Conservation (phyloP, 1,139 yeast species). For the Kurtzmaniella natalensis region DNA sequence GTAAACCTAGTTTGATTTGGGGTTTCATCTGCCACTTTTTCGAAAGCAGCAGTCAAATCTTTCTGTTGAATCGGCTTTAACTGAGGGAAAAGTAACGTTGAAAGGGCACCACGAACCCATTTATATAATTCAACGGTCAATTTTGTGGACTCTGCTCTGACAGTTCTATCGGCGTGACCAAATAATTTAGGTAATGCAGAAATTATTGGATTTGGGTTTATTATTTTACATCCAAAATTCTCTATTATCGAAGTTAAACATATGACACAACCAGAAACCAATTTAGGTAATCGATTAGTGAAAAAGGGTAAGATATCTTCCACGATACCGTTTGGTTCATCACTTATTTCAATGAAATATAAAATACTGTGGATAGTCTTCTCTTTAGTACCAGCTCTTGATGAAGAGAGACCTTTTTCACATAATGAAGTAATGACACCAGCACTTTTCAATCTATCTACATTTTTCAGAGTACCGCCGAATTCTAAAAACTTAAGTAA, state of each 20-base stretch:
- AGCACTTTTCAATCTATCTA: constrained; percentile 31
- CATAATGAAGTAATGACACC: constrained; percentile 56
- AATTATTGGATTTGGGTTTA: constrained; percentile 58
- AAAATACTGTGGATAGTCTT: constrained; percentile 60
- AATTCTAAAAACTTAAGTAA: constrained; percentile 53
- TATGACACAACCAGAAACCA: constrained; percentile 63
- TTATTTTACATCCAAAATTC: constrained; percentile 67
- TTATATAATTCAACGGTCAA: constrained; percentile 68
- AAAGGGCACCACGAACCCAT: constrained; percentile 71
- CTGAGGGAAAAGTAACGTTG: constrained; percentile 57
- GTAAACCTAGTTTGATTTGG: constrained; percentile 58
- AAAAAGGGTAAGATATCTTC: constrained; percentile 65
- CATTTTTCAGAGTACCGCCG: constrained; percentile 45
- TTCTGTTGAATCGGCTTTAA: constrained; percentile 91
- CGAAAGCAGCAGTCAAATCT: constrained; percentile 74
- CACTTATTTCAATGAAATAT: constrained; percentile 53
- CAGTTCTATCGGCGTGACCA: constrained; percentile 83
- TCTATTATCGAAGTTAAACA: constrained; percentile 55
- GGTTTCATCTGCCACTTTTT: constrained; percentile 36
- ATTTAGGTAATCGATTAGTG: constrained; percentile 67
- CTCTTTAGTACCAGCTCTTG: constrained; percentile 72
- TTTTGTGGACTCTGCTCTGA: constrained; percentile 72
- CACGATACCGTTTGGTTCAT: constrained; percentile 55
- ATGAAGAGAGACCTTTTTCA: constrained; percentile 76
- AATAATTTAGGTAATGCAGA: constrained; percentile 65